Conservation (phyloP, 176 grass and related monocot genomes). For the Musa troglodytarum region DNA sequence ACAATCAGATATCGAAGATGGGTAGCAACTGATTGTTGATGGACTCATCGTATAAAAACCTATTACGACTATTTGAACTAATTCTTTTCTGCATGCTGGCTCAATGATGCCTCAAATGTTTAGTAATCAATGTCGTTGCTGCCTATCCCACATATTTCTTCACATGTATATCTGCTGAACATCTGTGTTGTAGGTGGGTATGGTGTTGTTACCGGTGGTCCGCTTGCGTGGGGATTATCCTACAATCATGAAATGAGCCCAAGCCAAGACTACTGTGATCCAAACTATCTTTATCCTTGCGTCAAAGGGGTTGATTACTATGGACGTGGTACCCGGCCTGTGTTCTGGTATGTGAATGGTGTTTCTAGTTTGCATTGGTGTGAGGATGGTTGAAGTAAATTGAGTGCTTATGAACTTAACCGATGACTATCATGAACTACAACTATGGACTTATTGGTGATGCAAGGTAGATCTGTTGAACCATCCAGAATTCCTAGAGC, state of each 20-base stretch:
- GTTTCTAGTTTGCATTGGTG: not conserved
- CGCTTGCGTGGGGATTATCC: conserved; percentile 19
- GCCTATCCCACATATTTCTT: not conserved
- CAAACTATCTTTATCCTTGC: conserved; percentile 53
- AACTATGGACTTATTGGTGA: conserved; percentile 65
- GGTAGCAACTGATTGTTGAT: no score
- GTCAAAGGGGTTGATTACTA: conserved; percentile 61
- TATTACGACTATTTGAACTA: no score
- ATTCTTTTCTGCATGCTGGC: no score
- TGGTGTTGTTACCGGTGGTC: conserved; percentile 32
- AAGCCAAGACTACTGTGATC: conserved; percentile 57
- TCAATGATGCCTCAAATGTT: no score
- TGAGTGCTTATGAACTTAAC: conserved; percentile 2
- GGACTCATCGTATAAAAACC: no score
- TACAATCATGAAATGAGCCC: conserved; percentile 68
- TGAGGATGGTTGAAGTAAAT: not conserved
- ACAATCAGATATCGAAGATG: no score
- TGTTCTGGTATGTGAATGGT: conserved; percentile 42
- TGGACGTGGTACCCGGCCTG: conserved; percentile 62
- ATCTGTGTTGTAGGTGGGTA: conserved; percentile 46
- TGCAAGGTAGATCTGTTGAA: conserved; percentile 65
- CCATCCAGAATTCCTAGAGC: conserved; percentile 80
- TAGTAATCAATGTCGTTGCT: no score
- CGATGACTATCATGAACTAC: conserved; percentile 44
- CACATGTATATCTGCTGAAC: not conserved